Percentiles rank a stretch among this genome's conserved stretches.
phyloP scores from a whole-genome alignment of 176 grass and related monocot species.

The Canna indica region DNA sequence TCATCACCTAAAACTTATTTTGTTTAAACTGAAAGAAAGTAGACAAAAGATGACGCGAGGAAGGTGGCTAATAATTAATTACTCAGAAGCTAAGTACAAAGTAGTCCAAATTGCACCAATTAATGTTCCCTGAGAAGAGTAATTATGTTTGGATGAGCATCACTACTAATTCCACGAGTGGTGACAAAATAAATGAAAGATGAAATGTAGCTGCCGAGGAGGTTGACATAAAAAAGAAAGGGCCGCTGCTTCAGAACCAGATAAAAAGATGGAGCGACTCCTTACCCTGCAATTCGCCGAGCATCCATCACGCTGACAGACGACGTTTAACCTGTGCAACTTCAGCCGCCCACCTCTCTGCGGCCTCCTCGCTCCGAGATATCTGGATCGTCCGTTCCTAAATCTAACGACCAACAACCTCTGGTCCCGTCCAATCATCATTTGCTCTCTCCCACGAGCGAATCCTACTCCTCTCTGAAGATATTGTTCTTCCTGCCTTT shows the following conservation, averaged over 20 bases:
- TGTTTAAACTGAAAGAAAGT: too few species aligned
- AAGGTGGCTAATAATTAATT: too few species aligned
- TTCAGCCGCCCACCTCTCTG: too few species aligned
- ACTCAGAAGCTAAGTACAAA: too few species aligned
- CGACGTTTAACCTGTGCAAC: too few species aligned
- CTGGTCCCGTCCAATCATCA: not conserved
- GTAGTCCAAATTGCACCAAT: too few species aligned
- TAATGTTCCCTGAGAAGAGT: too few species aligned
- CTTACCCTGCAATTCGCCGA: too few species aligned
- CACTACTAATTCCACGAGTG: not conserved
- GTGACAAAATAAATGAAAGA: not conserved
- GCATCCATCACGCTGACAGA: too few species aligned
- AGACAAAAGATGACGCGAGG: too few species aligned
- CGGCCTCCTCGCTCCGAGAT: not conserved
- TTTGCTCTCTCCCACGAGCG: not conserved
- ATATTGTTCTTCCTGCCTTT: not conserved
- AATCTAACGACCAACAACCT: not conserved
- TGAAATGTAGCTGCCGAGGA: not conserved
- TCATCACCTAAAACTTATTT: too few species aligned
- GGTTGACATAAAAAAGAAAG: not conserved
- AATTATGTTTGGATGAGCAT: not conserved
- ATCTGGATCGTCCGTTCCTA: not conserved
- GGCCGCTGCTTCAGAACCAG: not conserved
- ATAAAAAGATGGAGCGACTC: not conserved
- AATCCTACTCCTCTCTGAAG: too few species aligned